Base-by-base conservation (phyloP, 164 flowering plant genomes). In the Aristolochia californica region DNA sequence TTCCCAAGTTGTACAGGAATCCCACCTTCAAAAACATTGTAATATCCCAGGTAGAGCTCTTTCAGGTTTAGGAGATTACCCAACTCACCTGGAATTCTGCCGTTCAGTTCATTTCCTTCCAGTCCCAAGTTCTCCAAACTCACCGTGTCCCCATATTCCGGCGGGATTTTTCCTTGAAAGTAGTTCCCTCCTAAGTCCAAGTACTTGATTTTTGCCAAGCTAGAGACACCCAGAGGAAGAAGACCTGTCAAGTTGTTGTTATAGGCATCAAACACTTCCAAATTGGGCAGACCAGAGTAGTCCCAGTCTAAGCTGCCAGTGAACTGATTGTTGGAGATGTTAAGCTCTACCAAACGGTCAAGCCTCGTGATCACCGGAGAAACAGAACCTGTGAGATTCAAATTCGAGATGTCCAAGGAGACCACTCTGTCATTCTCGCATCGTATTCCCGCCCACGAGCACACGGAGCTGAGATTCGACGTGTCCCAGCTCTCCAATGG, bases 111-210 rank as follows among this genome's bases (percentile, higher is more conserved):
- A 66, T 94, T 94, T 22, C 93, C 97, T 0, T 79, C 74, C 1
- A 94, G 78, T 4, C 77, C 73, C 10, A 94, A 62, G 61, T 73
- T 83, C 82, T 87, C 85, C 62, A 94, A 57, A 12, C 64, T 68
- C 5, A 55, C 30, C 18, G 86, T 49, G 24, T 65, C 53, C 0
- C 93, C 96, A 52, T 94, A 94, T 50, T 72, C 70, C 20, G 48
- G 21, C 0, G 99, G 97, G 38, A 94, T 90, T 58, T 62, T 48
- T 4, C 97, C 97, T 24, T 58, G 40, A 80, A 94, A 94, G 60
- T 53, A 90, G 40, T 90, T 94, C 51, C 99, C 99, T 17, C 88
- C 91, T 45, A 94, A 76, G 55, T 90, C 88, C 53, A 94, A 71
- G 67, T 81, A 57, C 79, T 52, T 76, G 63, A 94, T 70, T 21